phyloP scores from a whole-genome alignment of 176 grass and related monocot genomes.

The Hsuehochloa calcarea region DNA sequence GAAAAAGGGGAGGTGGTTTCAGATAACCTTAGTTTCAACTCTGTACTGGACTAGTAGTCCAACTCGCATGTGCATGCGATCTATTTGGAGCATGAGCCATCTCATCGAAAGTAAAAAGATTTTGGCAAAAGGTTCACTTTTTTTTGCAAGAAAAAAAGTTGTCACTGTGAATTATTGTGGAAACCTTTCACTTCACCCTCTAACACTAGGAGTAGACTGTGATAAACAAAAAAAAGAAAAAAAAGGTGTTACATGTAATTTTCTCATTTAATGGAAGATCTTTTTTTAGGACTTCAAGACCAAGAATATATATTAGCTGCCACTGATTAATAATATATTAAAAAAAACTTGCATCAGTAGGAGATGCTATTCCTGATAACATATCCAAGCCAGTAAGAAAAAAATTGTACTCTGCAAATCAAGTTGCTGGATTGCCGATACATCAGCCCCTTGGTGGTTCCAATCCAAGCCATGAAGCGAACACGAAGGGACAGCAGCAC shows the following conservation, averaged over 20 bases:
- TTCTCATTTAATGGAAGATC: neutral
- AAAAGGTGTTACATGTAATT: neutral
- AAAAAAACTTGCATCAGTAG: neutral
- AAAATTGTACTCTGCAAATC: neutral
- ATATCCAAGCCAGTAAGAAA: neutral
- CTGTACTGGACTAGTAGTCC: too few species aligned
- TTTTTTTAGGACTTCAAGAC: neutral
- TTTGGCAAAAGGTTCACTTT: too few species aligned
- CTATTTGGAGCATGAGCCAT: too few species aligned
- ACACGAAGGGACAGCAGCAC: neutral
- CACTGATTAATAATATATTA: neutral
- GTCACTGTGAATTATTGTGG: too few species aligned
- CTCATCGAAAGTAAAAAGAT: too few species aligned
- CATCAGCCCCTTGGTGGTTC: neutral
- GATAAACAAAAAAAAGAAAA: neutral
- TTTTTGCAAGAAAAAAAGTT: too few species aligned
- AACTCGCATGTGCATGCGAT: too few species aligned
- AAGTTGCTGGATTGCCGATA: neutral
- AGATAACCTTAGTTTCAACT: too few species aligned
- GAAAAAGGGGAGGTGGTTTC: too few species aligned
- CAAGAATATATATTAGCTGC: neutral
- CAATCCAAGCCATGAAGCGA: neutral
- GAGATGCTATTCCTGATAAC: constrained; percentile 18
- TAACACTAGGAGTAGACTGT: neutral
- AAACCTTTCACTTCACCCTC: too few species aligned